Evolutionary conservation across 129 eudicot genomes (phyloP).

Genomic region (Calendula officinalis): DNA sequence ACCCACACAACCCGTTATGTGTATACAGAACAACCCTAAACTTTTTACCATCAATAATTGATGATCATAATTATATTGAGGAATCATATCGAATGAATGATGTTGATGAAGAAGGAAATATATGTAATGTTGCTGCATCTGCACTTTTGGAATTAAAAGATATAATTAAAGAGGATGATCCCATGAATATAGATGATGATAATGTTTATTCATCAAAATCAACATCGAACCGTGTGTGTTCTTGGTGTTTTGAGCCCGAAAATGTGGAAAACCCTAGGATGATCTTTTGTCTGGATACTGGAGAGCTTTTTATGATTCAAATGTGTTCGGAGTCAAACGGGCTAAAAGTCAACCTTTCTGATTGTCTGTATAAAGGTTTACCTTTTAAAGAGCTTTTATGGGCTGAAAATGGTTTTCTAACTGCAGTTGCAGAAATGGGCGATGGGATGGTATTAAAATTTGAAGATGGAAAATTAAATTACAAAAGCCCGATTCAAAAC

Average conservation of each 20-base stretch:
- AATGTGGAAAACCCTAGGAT: conserved; percentile 52
- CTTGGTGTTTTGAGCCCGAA: conserved; percentile 94
- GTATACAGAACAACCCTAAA: conserved; percentile 63
- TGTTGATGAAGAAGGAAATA: conserved; percentile 85
- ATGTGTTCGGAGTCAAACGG: conserved; percentile 55
- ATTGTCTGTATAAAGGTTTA: conserved; percentile 66
- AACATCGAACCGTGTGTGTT: conserved; percentile 63
- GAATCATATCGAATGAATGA: conserved; percentile 58
- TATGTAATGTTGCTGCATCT: conserved; percentile 91
- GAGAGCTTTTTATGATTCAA: conserved; percentile 73
- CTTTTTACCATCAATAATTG: conserved; percentile 47
- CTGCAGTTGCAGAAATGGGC: conserved; percentile 87
- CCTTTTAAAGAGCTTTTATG: conserved; percentile 76
- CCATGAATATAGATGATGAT: conserved; percentile 82
- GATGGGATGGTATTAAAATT: conserved; percentile 87
- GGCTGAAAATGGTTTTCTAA: conserved; percentile 76
- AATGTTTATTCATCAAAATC: conserved; percentile 37
- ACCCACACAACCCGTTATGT: conserved; percentile 67
- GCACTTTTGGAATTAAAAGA: conserved; percentile 88
- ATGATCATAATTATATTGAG: conserved; percentile 58
- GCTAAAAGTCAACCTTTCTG: conserved; percentile 60
- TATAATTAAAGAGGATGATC: conserved; percentile 71
- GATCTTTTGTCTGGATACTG: conserved; percentile 77
- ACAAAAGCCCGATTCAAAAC: conserved; percentile 70
- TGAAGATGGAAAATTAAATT: conserved; percentile 62